Evolutionary conservation across 2,329 filamentous ascomycete genomes (phyloP).

Genomic region (Juglanconis juglandina): DNA sequence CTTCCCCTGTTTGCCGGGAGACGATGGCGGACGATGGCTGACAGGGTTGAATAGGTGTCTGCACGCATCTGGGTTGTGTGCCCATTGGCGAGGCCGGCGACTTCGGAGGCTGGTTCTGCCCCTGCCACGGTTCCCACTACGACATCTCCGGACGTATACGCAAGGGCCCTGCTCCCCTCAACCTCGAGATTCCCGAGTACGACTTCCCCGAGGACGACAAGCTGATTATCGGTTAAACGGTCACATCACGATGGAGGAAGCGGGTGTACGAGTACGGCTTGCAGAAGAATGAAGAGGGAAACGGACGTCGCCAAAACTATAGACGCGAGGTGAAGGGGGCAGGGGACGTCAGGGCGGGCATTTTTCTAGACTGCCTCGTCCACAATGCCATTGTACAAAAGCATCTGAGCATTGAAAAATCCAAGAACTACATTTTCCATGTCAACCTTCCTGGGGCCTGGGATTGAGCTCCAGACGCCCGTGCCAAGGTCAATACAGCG

Average conservation of each 20-base stretch:
- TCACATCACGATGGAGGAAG: neutral
- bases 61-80: constrained; percentile 98
- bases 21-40: neutral
- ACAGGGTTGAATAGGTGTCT: constrained; percentile 65
- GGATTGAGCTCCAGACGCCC: too few species aligned
- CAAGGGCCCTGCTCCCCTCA: constrained; percentile 94
- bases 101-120: constrained; percentile 99
- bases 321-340: constrained; percentile 8
- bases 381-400: constrained; percentile 24
- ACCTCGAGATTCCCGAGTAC: constrained; percentile 91
- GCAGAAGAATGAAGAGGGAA: neutral
- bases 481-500: too few species aligned
- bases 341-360: constrained; percentile 7
- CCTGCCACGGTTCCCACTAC: constrained; percentile 99
- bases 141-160: constrained; percentile 98
- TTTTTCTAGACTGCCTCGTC: constrained; percentile 21
- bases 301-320: constrained; percentile 9
- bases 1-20: neutral
- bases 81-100: constrained; percentile 98
- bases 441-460: constrained; percentile 14
- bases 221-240: constrained; percentile 84
- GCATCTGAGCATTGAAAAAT: constrained; percentile 20
- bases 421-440: constrained; percentile 14
- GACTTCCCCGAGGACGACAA: constrained; percentile 87
- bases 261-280: constrained; percentile 16